A percentile compares a stretch with the other conserved stretches of the same genome.
Evolutionary conservation across 768 basidiomycete species (phyloP).

Genomic region (Coprinopsis cinerea): DNA sequence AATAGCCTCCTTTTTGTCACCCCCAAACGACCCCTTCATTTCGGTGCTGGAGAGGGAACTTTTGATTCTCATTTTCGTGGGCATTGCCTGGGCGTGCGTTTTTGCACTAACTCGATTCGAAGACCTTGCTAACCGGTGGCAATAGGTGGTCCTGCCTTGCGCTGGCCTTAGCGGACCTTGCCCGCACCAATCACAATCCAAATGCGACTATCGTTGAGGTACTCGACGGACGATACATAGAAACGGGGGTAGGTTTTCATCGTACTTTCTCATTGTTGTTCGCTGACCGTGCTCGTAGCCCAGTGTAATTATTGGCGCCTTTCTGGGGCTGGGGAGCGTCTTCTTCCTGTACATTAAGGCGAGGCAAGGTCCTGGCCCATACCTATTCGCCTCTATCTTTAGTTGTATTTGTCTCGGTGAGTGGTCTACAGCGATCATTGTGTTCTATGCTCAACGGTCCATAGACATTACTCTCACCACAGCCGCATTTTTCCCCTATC

Average conservation of each 20-base stretch:
- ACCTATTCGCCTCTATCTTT: constrained; percentile 48
- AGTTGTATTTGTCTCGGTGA: constrained; percentile 55
- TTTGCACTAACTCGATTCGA: not conserved
- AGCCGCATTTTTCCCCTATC: constrained; percentile 56
- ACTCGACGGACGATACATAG: constrained; percentile 50
- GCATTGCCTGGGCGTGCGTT: constrained; percentile 58
- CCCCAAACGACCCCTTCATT: constrained; percentile 65
- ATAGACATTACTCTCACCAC: constrained; percentile 56
- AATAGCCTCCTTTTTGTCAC: constrained; percentile 57
- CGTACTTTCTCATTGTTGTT: not conserved
- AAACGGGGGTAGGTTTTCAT: constrained; percentile 32
- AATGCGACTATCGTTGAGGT: constrained; percentile 32
- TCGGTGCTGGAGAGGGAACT: constrained; percentile 61
- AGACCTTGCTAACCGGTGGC: constrained; percentile 1
- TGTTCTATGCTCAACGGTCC: not conserved
- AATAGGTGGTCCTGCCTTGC: constrained; percentile 63
- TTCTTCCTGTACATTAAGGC: constrained; percentile 58
- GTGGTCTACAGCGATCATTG: constrained; percentile 9
- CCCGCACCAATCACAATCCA: constrained; percentile 39
- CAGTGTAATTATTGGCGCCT: constrained; percentile 51
- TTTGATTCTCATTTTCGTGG: constrained; percentile 43
- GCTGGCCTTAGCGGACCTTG: constrained; percentile 53
- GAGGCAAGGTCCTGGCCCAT: constrained; percentile 57
- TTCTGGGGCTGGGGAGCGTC: constrained; percentile 55
- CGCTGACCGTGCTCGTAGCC: constrained; percentile 32